Evolutionary conservation across 495 filamentous ascomycete genomes (phyloP).

Genomic region (Trichocladium antarcticum): DNA sequence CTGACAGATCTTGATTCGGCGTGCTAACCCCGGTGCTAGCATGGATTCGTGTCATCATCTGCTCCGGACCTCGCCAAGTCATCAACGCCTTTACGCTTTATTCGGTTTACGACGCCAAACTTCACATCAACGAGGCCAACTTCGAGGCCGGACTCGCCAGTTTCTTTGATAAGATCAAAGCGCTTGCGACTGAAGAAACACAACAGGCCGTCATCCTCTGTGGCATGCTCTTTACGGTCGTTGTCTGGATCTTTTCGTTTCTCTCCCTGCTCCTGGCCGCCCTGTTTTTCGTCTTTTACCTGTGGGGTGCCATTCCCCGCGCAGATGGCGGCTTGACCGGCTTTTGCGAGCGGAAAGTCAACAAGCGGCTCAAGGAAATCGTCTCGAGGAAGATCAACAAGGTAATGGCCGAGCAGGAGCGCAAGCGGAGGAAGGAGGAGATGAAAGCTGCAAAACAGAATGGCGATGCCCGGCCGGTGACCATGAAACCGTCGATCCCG

Average conservation of each 20-base stretch:
- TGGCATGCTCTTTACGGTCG: constrained; percentile 81
- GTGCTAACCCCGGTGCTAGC: constrained; percentile 29
- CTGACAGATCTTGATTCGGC: neutral
- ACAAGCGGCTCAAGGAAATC: constrained; percentile 66
- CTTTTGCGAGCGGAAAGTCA: constrained; percentile 85
- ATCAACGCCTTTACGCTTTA: constrained; percentile 83
- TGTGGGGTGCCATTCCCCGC: constrained; percentile 78
- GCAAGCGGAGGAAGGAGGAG: constrained; percentile 45
- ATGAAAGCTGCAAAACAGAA: constrained; percentile 45
- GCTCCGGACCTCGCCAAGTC: constrained; percentile 80
- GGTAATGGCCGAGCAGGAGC: constrained; percentile 64
- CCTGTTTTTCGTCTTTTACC: constrained; percentile 71
- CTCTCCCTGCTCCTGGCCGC: constrained; percentile 61
- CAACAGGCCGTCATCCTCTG: constrained; percentile 70
- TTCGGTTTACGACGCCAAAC: constrained; percentile 55
- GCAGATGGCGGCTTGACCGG: constrained; percentile 64
- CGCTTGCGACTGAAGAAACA: constrained; percentile 57
- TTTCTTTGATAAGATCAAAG: constrained; percentile 67
- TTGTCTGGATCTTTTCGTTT: constrained; percentile 79
- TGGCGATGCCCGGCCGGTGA: constrained; percentile 40
- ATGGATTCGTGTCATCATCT: constrained; percentile 79
- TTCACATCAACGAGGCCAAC: constrained; percentile 50
- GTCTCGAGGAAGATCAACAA: constrained; percentile 74
- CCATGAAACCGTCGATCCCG: constrained; percentile 50
- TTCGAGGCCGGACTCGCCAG: constrained; percentile 45